Evolutionary conservation across 768 basidiomycete species (phyloP), one percentile per base, ranked within the genome.

Genomic region (Phanerochaete carnosa): DNA sequence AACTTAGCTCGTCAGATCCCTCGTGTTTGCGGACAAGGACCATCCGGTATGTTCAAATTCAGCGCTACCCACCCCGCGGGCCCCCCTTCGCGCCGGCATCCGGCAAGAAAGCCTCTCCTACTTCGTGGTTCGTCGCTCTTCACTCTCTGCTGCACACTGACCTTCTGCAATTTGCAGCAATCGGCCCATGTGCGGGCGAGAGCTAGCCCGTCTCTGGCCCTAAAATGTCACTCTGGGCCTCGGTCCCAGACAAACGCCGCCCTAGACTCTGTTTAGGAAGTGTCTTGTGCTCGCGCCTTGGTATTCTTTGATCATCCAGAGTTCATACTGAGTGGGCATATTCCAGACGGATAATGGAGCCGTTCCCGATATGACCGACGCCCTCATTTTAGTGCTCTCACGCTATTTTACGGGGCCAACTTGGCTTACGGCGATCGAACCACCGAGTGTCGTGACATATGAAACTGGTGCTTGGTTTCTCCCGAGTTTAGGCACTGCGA

Each of bases 11-110:
- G 47, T 49, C 28, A 49, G 47, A 29, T 29, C 28, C 11, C 47
- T 49, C 6, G 19, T 7, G 19, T 46, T 26, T 49, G 22, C 47
- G 49, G 51, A n/a, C 47, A 22, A 51, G 47, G 25, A n/a, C 47
- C 37, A 29, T 22, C 57, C 46, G 26, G n/a, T 58, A 51, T 51
- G 46, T 51, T 35, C 37, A n/a, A 47, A 50, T 58, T 51, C 57
- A 45, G 57, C 46, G 30, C 28, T 58, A 23, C 2, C 25, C 47
- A 9, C 47, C 29, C 11, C 19, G 6, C 11, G 3, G 37, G 33
- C 26, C 39, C 32, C 16, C n/a, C 9, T 35, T 51, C 52, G 57
- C 13, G 49, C 56, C 56, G 56, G 30, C 39, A 28, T 32, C 57
- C 57, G 57, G 57, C 57, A 15, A 51, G 13, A 28, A 4, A 43